These are phyloP conservation scores for Aspergillus candidus DNA, from an alignment of 2,329 filamentous ascomycete genomes.

Conservation along the genomic window DNA sequence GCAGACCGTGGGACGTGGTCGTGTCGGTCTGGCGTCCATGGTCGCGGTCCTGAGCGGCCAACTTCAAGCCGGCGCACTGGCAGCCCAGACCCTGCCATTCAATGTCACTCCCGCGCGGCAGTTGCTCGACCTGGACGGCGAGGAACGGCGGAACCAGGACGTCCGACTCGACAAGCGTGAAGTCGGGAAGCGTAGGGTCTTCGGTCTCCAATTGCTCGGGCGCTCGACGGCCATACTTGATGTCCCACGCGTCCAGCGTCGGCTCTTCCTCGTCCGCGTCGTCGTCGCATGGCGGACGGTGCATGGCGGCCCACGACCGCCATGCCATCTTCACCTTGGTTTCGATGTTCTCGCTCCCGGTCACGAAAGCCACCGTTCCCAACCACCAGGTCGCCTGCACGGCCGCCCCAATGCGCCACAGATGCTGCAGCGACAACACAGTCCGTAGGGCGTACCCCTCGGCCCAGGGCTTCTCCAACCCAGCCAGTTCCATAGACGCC, in stretches of 20 bases:
- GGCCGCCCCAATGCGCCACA: constrained; percentile 73
- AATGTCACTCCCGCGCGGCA: constrained; percentile 67
- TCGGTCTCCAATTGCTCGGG: constrained; percentile 27
- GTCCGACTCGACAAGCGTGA: constrained; percentile 18
- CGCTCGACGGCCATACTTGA: constrained; percentile 52
- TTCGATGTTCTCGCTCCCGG: constrained; percentile 33
- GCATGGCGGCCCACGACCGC: constrained; percentile 42
- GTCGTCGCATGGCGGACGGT: constrained; percentile 19
- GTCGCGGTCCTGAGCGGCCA: constrained; percentile 13
- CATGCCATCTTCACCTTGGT: constrained; percentile 35
- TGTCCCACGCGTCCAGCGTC: constrained; percentile 44
- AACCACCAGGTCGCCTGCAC: constrained; percentile 70
- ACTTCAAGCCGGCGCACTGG: constrained; percentile 26
- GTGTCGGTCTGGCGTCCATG: constrained; percentile 16
- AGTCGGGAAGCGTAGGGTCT: constrained; percentile 19
- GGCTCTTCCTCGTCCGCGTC: constrained; percentile 47
- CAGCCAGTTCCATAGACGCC: constrained; percentile 59
- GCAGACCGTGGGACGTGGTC: constrained; percentile 18
- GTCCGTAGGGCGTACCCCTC: constrained; percentile 53
- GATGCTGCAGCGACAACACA: constrained; percentile 74
- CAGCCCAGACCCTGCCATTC: constrained; percentile 79
- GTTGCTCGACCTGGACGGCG: constrained; percentile 65
- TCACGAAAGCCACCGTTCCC: constrained; percentile 69
- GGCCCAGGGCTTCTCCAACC: constrained; percentile 12
- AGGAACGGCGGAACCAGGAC: constrained; percentile 59